A percentile compares a stretch with the other conserved stretches of the same genome.
Conservation (phyloP, 192 early-diverging fungal genomes). For the Linderina pennispora region DNA sequence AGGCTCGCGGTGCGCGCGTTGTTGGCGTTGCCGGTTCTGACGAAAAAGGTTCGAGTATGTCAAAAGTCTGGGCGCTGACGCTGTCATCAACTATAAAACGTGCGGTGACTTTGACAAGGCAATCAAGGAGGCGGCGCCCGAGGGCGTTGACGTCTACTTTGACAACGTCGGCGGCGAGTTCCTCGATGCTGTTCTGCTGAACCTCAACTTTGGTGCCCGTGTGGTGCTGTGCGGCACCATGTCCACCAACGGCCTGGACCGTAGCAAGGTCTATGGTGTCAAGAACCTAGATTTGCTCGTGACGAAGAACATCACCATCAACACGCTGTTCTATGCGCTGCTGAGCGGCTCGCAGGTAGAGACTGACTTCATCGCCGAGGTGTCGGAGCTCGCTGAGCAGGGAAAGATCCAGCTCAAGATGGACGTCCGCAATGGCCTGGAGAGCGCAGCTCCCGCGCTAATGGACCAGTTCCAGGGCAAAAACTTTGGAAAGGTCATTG, state of each 20-base stretch:
- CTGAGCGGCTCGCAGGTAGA: conserved; percentile 42
- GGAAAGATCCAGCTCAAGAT: conserved; percentile 58
- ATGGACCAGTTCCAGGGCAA: conserved; percentile 54
- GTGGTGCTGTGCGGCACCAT: conserved; percentile 73
- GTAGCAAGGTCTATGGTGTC: conserved; percentile 44
- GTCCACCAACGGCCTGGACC: conserved; percentile 55
- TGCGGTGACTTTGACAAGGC: conserved; percentile 38
- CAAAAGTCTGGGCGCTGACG: conserved; percentile 68
- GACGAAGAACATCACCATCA: conserved; percentile 49
- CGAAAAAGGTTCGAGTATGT: conserved; percentile 74
- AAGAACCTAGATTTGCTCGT: conserved; percentile 56
- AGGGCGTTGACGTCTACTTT: conserved; percentile 86
- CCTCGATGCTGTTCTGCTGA: conserved; percentile 62
- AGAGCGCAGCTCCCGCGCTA: conserved; percentile 56
- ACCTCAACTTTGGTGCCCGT: conserved; percentile 60
- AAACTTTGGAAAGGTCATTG: conserved; percentile 65
- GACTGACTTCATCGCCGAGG: conserved; percentile 51
- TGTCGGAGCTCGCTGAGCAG: conserved; percentile 49
- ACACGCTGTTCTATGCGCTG: conserved; percentile 62
- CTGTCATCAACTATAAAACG: conserved; percentile 91
- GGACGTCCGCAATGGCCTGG: conserved; percentile 57
- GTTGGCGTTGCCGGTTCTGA: conserved; percentile 80
- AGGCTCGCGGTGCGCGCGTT: conserved; percentile 67
- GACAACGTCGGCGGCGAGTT: conserved; percentile 80
- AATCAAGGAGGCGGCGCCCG: conserved; percentile 58